phyloP scores from a whole-genome alignment of 2,329 filamentous ascomycete species.

The Penicillium corylophilum region DNA sequence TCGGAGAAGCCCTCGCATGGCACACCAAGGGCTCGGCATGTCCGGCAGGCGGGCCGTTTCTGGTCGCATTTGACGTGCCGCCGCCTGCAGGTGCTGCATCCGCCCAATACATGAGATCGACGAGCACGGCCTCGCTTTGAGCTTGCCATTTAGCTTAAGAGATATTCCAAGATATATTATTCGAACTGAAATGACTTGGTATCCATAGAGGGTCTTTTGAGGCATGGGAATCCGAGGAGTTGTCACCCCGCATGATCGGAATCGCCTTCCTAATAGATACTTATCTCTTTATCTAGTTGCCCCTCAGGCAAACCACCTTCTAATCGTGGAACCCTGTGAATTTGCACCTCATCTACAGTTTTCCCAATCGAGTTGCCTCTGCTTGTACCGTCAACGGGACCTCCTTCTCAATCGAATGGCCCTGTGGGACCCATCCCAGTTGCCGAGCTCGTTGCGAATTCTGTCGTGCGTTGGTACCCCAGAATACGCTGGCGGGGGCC shows the following conservation, averaged over 20 bases:
- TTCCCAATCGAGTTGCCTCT: slow-evolving; percentile 20
- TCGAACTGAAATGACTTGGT: neutral
- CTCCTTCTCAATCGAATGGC: slow-evolving; percentile 23
- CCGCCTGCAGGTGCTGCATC: slow-evolving; percentile 35
- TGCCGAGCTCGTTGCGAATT: slow-evolving; percentile 20
- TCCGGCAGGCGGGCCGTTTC: slow-evolving; percentile 32
- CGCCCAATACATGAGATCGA: slow-evolving; percentile 34
- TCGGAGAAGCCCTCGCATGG: slow-evolving; percentile 32
- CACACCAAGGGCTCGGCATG: slow-evolving; percentile 28
- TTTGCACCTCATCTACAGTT: slow-evolving; percentile 1
- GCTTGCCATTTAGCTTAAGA: slow-evolving; percentile 8
- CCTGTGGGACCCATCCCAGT: slow-evolving; percentile 26
- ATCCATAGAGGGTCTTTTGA: neutral
- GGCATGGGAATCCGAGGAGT: slow-evolving; percentile 2
- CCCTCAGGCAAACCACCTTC: slow-evolving; percentile 1
- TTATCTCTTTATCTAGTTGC: slow-evolving; percentile 6
- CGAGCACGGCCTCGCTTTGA: slow-evolving; percentile 18
- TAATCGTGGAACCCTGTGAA: neutral
- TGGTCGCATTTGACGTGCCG: slow-evolving; percentile 41
- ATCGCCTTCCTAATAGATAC: slow-evolving; percentile 6
- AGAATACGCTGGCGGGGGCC: slow-evolving; percentile 25
- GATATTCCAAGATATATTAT: neutral
- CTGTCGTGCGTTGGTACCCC: slow-evolving; percentile 31
- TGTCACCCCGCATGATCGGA: slow-evolving; percentile 12
- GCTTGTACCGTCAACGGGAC: slow-evolving; percentile 23